These are phyloP conservation scores for Fraxinus velutina DNA, from an alignment of 305 asterid genomes.

Conservation along the genomic window DNA sequence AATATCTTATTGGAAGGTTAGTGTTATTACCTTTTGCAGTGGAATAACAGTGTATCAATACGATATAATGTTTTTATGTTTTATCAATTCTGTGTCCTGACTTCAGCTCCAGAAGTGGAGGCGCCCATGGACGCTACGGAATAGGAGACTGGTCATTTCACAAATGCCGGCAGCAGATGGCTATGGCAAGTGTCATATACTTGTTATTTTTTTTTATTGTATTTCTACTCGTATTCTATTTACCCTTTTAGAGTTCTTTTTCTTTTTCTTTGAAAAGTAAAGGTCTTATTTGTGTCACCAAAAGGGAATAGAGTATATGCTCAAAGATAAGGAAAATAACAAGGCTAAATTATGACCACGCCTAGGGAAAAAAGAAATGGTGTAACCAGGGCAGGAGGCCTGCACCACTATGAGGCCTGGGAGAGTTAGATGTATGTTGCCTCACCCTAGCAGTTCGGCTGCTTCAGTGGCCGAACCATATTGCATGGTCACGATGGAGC, in stretches of 20 bases:
- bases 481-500: background rate
- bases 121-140: conserved; percentile 98
- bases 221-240: conserved; percentile 19
- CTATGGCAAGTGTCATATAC: conserved; percentile 44
- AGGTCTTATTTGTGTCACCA: background rate
- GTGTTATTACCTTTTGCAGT: conserved; percentile 28
- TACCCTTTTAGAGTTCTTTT: conserved; percentile 2
- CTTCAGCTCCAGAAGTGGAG: conserved; percentile 82
- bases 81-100: conserved; percentile 25
- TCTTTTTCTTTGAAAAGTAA: conserved; percentile 2
- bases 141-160: conserved; percentile 80
- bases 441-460: background rate
- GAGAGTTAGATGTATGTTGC: background rate
- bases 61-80: conserved; percentile 11
- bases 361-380: background rate
- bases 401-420: background rate
- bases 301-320: background rate
- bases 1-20: conserved; percentile 90
- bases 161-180: conserved; percentile 90
- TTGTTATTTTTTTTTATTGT: conserved; percentile 14
- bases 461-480: background rate
- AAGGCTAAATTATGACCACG: background rate
- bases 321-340: background rate
- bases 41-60: conserved; percentile 17
- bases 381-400: background rate